A percentile compares a stretch with the other conserved stretches of the same genome.
These are phyloP conservation scores for Castanopsis chinensis DNA, from an alignment of 306 rosid species.

Conservation along the genomic window DNA sequence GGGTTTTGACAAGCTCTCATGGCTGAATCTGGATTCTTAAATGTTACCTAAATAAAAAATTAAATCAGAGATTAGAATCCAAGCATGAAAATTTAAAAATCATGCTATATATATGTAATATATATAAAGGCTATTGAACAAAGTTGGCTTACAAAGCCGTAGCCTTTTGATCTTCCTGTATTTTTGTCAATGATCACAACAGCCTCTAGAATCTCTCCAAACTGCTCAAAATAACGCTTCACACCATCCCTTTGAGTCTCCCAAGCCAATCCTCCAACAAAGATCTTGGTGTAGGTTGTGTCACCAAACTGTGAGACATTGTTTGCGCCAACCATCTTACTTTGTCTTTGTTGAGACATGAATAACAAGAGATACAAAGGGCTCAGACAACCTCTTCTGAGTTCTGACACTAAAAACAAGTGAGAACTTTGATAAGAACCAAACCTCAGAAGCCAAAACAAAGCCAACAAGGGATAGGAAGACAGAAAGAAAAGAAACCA, in stretches of 20 bases:
- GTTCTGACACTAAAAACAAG: conserved; percentile 6
- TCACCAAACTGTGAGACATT: conserved; percentile 28
- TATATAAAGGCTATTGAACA: not conserved
- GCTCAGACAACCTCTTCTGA: not conserved
- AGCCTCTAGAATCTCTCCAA: conserved; percentile 56
- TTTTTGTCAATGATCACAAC: conserved; percentile 54
- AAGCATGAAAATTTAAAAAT: not conserved
- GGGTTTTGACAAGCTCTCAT: conserved; percentile 63
- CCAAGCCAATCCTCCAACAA: conserved; percentile 67
- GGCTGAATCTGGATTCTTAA: conserved; percentile 68
- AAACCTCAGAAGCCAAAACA: conserved; percentile 10
- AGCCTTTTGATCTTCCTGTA: conserved; percentile 60
- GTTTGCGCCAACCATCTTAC: conserved; percentile 37
- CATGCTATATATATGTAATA: not conserved
- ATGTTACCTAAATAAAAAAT: conserved; percentile 54
- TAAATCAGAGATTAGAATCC: not conserved
- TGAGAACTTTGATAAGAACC: not conserved
- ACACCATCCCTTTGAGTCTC: conserved; percentile 45
- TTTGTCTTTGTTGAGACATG: conserved; percentile 42
- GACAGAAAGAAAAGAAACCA: not conserved
- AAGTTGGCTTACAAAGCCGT: conserved; percentile 52
- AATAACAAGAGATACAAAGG: conserved; percentile 6
- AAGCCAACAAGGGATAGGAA: conserved; percentile 14
- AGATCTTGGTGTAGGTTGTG: conserved; percentile 54
- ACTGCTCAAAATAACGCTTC: conserved; percentile 52